phyloP scores from a whole-genome alignment of 1,284 basidiomycete species.

The Veloporphyrellus conicus region DNA sequence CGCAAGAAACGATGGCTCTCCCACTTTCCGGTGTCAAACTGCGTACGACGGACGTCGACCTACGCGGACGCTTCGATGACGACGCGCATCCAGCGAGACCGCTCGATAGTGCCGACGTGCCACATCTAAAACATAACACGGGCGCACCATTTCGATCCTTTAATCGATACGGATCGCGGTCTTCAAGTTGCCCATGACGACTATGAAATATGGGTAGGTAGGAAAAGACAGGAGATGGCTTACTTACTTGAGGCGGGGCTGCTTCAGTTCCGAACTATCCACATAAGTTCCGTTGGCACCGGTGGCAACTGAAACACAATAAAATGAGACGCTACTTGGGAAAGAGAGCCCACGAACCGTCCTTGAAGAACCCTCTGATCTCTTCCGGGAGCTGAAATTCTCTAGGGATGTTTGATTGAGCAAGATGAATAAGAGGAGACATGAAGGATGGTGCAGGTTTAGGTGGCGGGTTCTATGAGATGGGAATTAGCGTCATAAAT shows the following conservation, averaged over 20 bases:
- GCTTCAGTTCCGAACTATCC: constrained; percentile 72
- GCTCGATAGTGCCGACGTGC: constrained; percentile 67
- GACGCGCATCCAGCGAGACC: constrained; percentile 47
- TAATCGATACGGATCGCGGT: constrained; percentile 84
- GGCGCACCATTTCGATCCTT: constrained; percentile 81
- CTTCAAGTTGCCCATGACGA: constrained; percentile 84
- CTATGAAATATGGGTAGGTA: constrained; percentile 41
- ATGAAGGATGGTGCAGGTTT: constrained; percentile 58
- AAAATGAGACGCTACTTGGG: constrained; percentile 13
- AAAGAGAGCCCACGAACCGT: constrained; percentile 50
- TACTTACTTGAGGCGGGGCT: constrained; percentile 68
- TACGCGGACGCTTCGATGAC: constrained; percentile 51
- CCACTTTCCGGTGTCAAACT: constrained; percentile 48
- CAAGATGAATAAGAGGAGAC: constrained; percentile 64
- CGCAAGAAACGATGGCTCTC: constrained; percentile 84
- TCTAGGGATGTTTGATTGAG: constrained; percentile 63
- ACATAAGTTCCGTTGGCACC: constrained; percentile 74
- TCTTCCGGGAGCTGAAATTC: constrained; percentile 91
- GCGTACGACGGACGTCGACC: constrained; percentile 39
- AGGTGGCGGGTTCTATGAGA: constrained; percentile 57
- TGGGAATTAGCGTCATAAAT: constrained; percentile 11
- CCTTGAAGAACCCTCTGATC: constrained; percentile 81
- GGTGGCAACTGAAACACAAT: constrained; percentile 55
- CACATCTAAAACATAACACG: constrained; percentile 87
- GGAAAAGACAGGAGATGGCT: constrained; percentile 11